Conservation (phyloP, 306 rosid genomes). For the Comarum palustre region DNA sequence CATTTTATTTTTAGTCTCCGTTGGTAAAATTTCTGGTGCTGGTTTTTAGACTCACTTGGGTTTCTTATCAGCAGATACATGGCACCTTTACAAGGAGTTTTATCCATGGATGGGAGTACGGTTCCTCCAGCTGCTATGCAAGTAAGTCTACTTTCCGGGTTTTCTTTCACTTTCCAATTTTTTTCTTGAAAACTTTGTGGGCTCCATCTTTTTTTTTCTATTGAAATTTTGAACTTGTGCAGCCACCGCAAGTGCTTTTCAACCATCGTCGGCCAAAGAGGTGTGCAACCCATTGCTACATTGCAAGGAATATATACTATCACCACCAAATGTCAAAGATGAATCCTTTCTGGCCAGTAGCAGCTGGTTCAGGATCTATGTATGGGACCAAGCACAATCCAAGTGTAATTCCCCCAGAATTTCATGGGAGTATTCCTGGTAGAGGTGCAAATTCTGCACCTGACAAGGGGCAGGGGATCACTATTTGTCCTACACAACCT, state of each 20-base stretch:
- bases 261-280: conserved; percentile 84
- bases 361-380: conserved; percentile 73
- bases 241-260: conserved; percentile 71
- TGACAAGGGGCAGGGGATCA: conserved; percentile 68
- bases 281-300: conserved; percentile 90
- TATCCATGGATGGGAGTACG: conserved; percentile 78
- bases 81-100: conserved; percentile 89
- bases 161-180: background rate
- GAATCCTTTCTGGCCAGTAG: conserved; percentile 90
- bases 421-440: conserved; percentile 51
- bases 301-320: conserved; percentile 71
- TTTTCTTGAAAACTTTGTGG: background rate
- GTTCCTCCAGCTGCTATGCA: conserved; percentile 72
- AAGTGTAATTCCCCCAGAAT: conserved; percentile 52
- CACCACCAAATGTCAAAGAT: conserved; percentile 82
- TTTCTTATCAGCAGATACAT: conserved; percentile 68
- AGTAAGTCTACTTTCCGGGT: conserved; percentile 27
- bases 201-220: background rate
- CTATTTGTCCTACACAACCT: conserved; percentile 56
- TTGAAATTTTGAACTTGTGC: conserved; percentile 17
- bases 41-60: background rate
- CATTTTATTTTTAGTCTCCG: conserved; percentile 14
- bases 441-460: conserved; percentile 49
- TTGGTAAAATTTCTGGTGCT: background rate
- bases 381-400: conserved; percentile 75